A percentile compares a stretch with the other conserved stretches of the same genome.
phyloP scores from a whole-genome alignment of 768 basidiomycete genomes.

The Chlorophyllum brunneum region DNA sequence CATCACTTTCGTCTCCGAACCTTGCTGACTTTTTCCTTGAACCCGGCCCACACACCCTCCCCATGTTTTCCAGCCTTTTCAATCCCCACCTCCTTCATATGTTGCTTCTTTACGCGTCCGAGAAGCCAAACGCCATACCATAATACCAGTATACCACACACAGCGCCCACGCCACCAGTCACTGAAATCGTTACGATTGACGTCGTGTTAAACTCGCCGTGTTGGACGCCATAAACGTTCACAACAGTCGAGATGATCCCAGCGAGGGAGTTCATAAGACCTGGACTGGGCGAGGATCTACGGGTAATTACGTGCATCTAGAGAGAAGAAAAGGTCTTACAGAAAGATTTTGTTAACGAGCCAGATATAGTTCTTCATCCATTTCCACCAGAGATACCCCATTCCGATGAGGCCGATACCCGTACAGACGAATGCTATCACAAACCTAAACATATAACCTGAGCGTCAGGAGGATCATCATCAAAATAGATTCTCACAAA shows the following conservation, averaged over 20 bases:
- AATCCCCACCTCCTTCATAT: slow-evolving; percentile 36
- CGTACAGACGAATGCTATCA: slow-evolving; percentile 53
- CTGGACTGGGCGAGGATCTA: slow-evolving; percentile 38
- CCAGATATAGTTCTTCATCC: slow-evolving; percentile 59
- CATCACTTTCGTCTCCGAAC: not conserved
- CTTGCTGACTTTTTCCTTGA: slow-evolving; percentile 14
- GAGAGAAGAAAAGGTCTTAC: slow-evolving; percentile 27
- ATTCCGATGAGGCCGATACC: slow-evolving; percentile 50
- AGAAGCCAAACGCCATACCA: slow-evolving; percentile 45
- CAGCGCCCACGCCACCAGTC: slow-evolving; percentile 32
- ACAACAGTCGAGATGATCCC: slow-evolving; percentile 54
- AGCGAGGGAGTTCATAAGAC: slow-evolving; percentile 51
- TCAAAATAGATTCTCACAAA: slow-evolving; percentile 32
- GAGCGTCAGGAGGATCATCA: not conserved
- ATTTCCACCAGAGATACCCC: slow-evolving; percentile 58
- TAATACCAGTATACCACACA: slow-evolving; percentile 37
- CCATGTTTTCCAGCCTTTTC: slow-evolving; percentile 41
- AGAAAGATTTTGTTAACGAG: slow-evolving; percentile 51
- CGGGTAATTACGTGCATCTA: slow-evolving; percentile 12
- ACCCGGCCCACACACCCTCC: slow-evolving; percentile 31
- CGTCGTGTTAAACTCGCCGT: slow-evolving; percentile 38
- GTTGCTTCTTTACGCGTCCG: slow-evolving; percentile 37
- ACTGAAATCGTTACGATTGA: slow-evolving; percentile 46
- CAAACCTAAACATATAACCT: slow-evolving; percentile 45
- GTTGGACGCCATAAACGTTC: slow-evolving; percentile 47